Conservation (phyloP, 352 stramenopile species). For the Globisporangium spinosum region DNA sequence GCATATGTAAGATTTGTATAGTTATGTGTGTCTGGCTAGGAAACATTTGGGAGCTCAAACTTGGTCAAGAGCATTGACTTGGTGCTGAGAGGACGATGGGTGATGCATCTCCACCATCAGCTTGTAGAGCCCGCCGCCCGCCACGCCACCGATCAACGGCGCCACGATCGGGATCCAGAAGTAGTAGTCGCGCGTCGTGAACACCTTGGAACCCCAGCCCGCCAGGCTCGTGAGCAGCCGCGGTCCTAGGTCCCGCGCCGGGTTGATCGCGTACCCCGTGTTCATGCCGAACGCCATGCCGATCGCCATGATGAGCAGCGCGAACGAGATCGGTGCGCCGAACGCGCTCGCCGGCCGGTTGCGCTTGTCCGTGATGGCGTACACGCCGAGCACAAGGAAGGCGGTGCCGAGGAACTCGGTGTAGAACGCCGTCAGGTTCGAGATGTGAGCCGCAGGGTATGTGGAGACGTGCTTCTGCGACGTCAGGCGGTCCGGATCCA, state of each 20-base stretch:
- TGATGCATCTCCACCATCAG: constrained; percentile 37
- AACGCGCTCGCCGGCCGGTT: constrained; percentile 55
- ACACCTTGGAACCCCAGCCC: constrained; percentile 44
- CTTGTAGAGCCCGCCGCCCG: constrained; percentile 33
- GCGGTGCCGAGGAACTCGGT: constrained; percentile 63
- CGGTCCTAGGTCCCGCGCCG: constrained; percentile 36
- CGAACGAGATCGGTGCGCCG: constrained; percentile 38
- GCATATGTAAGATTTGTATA: neutral
- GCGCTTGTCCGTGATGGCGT: constrained; percentile 46
- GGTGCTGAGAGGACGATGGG: constrained; percentile 1
- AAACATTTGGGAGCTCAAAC: neutral
- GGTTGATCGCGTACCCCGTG: constrained; percentile 57
- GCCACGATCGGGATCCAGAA: constrained; percentile 54
- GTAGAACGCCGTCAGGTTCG: constrained; percentile 44
- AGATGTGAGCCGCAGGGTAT: constrained; percentile 41
- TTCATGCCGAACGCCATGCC: constrained; percentile 76
- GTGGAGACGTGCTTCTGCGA: constrained; percentile 48
- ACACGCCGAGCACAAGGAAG: constrained; percentile 59
- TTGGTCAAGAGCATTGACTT: neutral
- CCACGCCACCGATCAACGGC: constrained; percentile 33
- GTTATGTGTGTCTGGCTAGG: neutral
- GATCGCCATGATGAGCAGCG: constrained; percentile 53
- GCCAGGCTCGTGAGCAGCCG: constrained; percentile 29
- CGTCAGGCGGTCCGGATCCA: constrained; percentile 40
- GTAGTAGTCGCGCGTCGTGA: constrained; percentile 41